Base-by-base conservation (phyloP, 2,329 filamentous ascomycete genomes). In the Penicillium sp. region DNA sequence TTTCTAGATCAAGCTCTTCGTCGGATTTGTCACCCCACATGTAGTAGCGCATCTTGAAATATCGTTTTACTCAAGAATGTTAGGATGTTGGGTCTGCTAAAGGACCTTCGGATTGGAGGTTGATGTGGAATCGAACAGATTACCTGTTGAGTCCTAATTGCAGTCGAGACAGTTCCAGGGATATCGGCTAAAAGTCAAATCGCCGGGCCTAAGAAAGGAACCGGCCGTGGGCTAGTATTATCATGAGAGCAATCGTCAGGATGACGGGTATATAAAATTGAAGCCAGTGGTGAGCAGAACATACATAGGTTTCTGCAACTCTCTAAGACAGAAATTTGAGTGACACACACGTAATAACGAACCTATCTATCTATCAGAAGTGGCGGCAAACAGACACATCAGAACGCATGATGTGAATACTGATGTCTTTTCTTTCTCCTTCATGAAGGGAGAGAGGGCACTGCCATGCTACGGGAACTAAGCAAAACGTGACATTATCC, bases 341-440 rank as follows among this genome's bases (percentile, higher is more conserved):
- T 36, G 31, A n/a, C n/a, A 25, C 31, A 49, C 31, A 48, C 29
- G 13, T 35, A 33, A 33, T 47, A 47, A 47, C 27, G 29, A 35
- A 48, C 31, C 31, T 48, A 48, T 48, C 29, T 48, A 48, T 48
- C 45, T 47, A 47, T 47, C 27, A 36, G 45, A 48, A 48, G 45
- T 38, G 33, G 3, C 15, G 33, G 6, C 5, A 38, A 38, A 49
- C 19, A 38, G 47, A 36, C 17, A 36, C 21, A 36, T 19, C 17
- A 13, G 47, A 49, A 49, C 9, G 33, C 29, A 25, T 48, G 19
- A 48, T 35, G 19, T 36, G 13, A 48, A 48, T 36, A 48, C 45
- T 23, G 13, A 48, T 35, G 19, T 48, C 29, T 48, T 48, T 48
- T 48, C 29, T 48, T 48, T 48, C 19, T 35, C 19, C 13, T 35